Base-by-base conservation (phyloP, 2,329 filamentous ascomycete species). In the Chaetomium sp. region DNA sequence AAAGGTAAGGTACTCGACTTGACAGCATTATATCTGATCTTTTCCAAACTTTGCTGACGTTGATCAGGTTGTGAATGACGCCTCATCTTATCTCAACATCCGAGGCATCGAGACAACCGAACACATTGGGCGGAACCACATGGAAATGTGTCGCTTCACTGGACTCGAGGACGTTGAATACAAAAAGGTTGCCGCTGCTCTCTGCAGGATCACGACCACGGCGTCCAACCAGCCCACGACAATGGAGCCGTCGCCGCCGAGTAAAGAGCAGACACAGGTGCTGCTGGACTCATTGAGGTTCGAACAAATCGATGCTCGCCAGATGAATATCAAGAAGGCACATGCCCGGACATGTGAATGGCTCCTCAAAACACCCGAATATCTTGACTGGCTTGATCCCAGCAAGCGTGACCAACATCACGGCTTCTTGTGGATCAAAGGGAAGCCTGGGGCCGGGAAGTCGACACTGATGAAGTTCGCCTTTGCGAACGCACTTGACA, bases 271-370 rank as follows among this genome's bases (percentile, higher is more conserved):
- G 35, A 65, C 9, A 45, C 2, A 25, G 19, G 54, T 1, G 13
- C 53, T 75, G 3, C 63, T 77, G 13, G 64, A 73, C 1, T 75
- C 73, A 0, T 60, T 81, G 5, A 65, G 23, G 6, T 82, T 82
- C 65, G 70, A 77, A 1, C 73, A 78, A 60, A 77, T 81, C n/a
- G 76, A 80, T 56, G 57, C 73, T 16, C 77, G 80, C 2, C 73
- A 72, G 7, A 59, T 61, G 75, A 45, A 25, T 12, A 47, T 55
- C 38, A 42, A 19, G 33, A 47, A 25, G 25, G 49, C 75, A 0
- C 73, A 79, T 49, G 35, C n/a, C n/a, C 71, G 72, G 21, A 83
- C 80, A 2, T 82, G 80, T 50, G 51, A 70, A 53, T 83, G 80
- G 81, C 61, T 82, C 0, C 70, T 80, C 1, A 58, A 69, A 0